A percentile compares a stretch with the other conserved stretches of the same genome.
Evolutionary conservation across 805 yeast species (phyloP).

Genomic region (Starmera amethionina): DNA sequence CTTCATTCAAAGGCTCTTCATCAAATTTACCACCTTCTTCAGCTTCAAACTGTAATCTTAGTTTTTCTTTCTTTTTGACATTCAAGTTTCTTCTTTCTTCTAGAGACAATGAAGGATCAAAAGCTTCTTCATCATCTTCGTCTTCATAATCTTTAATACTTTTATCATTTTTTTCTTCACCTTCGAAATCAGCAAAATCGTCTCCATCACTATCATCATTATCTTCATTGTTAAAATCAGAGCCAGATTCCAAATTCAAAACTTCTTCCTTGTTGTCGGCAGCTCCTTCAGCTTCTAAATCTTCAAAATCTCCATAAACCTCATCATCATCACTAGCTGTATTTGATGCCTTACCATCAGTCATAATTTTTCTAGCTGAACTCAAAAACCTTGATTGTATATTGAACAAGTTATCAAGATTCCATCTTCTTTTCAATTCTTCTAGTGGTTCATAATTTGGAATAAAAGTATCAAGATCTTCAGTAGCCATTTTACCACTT

Average conservation of each 20-base stretch:
- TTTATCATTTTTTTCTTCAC: conserved; percentile 26
- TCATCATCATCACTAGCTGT: conserved; percentile 39
- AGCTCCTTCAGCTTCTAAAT: conserved; percentile 28
- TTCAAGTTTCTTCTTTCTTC: conserved; percentile 73
- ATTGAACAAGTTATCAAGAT: conserved; percentile 28
- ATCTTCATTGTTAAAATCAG: conserved; percentile 25
- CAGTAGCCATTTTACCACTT: conserved; percentile 6
- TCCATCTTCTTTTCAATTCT: conserved; percentile 37
- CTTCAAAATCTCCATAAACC: conserved; percentile 48
- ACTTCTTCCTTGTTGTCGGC: conserved; percentile 6
- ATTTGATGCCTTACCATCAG: conserved; percentile 11
- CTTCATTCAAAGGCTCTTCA: conserved; percentile 74
- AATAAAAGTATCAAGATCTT: conserved; percentile 27
- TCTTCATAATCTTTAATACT: conserved; percentile 27
- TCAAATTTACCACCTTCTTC: conserved; percentile 67
- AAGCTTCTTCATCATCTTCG: conserved; percentile 21
- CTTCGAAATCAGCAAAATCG: conserved; percentile 31
- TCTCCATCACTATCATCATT: conserved; percentile 39
- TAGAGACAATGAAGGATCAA: conserved; percentile 34
- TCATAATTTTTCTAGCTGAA: conserved; percentile 38
- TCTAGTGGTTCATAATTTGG: conserved; percentile 32
- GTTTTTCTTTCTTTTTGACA: conserved; percentile 82
- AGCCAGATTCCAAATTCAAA: conserved; percentile 14
- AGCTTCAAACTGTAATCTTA: conserved; percentile 83
- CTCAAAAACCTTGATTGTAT: conserved; percentile 40